Conservation (phyloP, 306 rosid genomes). For the Elaeagnus macrophylla region DNA sequence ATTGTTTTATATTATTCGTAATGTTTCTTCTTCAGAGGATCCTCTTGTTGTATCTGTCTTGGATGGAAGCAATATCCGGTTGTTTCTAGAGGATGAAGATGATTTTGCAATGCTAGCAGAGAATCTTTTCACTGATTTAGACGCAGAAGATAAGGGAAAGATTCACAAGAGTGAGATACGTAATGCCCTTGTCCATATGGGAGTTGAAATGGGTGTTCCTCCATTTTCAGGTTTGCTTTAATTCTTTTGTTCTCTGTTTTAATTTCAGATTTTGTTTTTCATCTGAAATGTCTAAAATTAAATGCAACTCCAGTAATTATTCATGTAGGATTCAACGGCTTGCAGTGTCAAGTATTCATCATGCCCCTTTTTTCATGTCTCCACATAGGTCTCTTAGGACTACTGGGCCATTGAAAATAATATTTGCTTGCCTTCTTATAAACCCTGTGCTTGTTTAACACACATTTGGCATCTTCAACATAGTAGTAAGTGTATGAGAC, state of each 20-base stretch:
- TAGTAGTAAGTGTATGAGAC: no score
- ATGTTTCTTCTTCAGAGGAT: slow-evolving; percentile 41
- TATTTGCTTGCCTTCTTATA: no score
- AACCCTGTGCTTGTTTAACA: no score
- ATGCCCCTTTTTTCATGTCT: no score
- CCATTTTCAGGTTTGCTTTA: slow-evolving; percentile 59
- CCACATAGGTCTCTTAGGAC: no score
- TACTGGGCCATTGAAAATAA: no score
- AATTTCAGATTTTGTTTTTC: not conserved
- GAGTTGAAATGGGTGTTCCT: slow-evolving; percentile 94
- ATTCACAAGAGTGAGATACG: slow-evolving; percentile 57
- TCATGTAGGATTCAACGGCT: no score
- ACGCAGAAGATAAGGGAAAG: slow-evolving; percentile 83
- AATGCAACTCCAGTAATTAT: no score
- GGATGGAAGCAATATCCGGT: slow-evolving; percentile 62
- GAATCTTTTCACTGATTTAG: slow-evolving; percentile 77
- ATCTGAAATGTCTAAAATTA: not conserved
- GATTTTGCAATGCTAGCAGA: slow-evolving; percentile 92
- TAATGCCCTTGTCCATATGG: slow-evolving; percentile 78
- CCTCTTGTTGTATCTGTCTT: slow-evolving; percentile 68
- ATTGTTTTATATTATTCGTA: not conserved
- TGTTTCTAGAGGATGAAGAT: slow-evolving; percentile 84
- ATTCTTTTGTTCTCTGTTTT: not conserved
- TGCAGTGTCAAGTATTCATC: no score
- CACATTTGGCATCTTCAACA: no score